These are phyloP conservation scores for Mimosa bimucronata DNA, from an alignment of 306 rosid genomes.

Conservation along the genomic window DNA sequence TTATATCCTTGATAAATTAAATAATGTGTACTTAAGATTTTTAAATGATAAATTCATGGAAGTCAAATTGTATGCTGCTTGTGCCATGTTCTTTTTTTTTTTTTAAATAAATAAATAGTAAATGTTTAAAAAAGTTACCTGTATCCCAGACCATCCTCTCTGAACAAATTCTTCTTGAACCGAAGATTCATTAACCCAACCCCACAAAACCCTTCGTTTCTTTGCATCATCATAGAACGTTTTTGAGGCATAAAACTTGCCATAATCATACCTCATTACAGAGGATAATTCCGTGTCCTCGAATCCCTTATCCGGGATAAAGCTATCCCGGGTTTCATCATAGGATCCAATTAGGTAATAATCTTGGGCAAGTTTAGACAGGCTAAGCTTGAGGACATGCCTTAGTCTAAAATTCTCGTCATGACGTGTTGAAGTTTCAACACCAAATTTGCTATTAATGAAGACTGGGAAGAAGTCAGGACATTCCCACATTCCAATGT, in stretches of 20 bases:
- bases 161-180: constrained; percentile 33
- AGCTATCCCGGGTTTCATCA: constrained; percentile 39
- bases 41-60: background rate
- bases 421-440: constrained; percentile 27
- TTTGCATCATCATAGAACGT: constrained; percentile 50
- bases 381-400: constrained; percentile 62
- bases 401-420: constrained; percentile 11
- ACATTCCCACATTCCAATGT: constrained; percentile 56
- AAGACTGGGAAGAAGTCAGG: constrained; percentile 58
- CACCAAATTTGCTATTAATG: constrained; percentile 31
- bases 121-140: constrained; percentile 29
- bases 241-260: constrained; percentile 63
- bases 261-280: constrained; percentile 49
- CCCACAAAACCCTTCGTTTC: constrained; percentile 58
- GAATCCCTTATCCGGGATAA: constrained; percentile 39
- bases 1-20: background rate
- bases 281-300: constrained; percentile 15
- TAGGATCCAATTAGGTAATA: constrained; percentile 51
- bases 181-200: constrained; percentile 50
- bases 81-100: background rate
- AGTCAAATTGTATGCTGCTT: background rate
- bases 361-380: constrained; percentile 27
- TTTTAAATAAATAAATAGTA: too few species aligned
- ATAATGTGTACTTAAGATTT: too few species aligned
- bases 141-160: constrained; percentile 70